These are phyloP conservation scores for Saxispiralis lemnorum DNA, from an alignment of 495 filamentous ascomycete species.

Conservation along the genomic window DNA sequence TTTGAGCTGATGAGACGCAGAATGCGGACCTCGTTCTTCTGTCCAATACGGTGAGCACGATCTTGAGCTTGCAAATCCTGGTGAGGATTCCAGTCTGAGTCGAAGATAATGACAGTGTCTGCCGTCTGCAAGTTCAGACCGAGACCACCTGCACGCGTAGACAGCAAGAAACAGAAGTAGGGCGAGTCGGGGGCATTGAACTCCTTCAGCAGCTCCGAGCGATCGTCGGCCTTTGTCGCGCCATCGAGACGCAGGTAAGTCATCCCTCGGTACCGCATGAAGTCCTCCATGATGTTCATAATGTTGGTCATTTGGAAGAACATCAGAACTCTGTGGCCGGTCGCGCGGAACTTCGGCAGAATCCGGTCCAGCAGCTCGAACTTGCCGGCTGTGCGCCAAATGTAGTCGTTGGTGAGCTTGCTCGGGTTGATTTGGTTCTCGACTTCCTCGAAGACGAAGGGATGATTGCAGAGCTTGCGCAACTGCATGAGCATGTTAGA, in stretches of 20 bases:
- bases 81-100: constrained; percentile 99
- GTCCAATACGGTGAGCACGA: constrained; percentile 98
- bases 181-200: constrained; percentile 84
- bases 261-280: constrained; percentile 64
- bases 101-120: constrained; percentile 97
- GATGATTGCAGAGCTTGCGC: constrained; percentile 96
- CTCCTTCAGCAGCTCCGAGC: constrained; percentile 67
- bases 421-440: constrained; percentile 94
- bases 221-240: constrained; percentile 92
- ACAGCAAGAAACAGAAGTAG: constrained; percentile 94
- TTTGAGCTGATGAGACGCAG: constrained; percentile 86
- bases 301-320: constrained; percentile 99
- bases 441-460: constrained; percentile 93
- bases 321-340: constrained; percentile 88
- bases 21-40: constrained; percentile 98
- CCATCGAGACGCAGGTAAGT: constrained; percentile 84
- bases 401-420: constrained; percentile 68
- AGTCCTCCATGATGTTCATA: constrained; percentile 99
- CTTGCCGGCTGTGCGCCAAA: constrained; percentile 94
- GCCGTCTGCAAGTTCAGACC: constrained; percentile 93
- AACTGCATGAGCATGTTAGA: constrained; percentile 99
- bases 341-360: constrained; percentile 75
- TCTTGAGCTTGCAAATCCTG: constrained; percentile 98
- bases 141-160: constrained; percentile 95
- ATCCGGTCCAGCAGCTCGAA: constrained; percentile 90